These are phyloP conservation scores for Silybum marianum DNA, from an alignment of 129 eudicot genomes.

Conservation along the genomic window DNA sequence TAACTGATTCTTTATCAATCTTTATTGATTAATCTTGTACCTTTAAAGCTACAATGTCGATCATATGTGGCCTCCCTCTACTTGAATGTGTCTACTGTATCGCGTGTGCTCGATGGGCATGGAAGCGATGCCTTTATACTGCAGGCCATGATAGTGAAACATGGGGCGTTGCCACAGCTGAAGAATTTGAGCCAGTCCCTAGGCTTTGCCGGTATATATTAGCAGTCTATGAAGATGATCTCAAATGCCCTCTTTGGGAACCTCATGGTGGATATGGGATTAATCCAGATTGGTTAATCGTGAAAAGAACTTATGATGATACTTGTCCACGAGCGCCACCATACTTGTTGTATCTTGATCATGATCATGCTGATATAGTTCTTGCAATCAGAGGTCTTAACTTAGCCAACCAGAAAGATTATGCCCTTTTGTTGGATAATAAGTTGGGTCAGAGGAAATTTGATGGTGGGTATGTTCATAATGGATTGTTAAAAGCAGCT, in stretches of 20 bases:
- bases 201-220: slow-evolving; percentile 79
- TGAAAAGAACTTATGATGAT: slow-evolving; percentile 61
- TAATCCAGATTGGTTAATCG: slow-evolving; percentile 68
- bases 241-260: slow-evolving; percentile 66
- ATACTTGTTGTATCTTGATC: slow-evolving; percentile 77
- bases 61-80: slow-evolving; percentile 80
- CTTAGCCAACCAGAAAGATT: slow-evolving; percentile 81
- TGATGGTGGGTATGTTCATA: slow-evolving; percentile 97
- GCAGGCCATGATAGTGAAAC: slow-evolving; percentile 91
- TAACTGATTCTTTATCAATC: background rate
- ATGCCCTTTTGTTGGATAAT: slow-evolving; percentile 77
- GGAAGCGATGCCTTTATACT: slow-evolving; percentile 82
- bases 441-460: slow-evolving; percentile 84
- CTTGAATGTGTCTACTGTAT: slow-evolving; percentile 88
- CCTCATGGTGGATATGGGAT: slow-evolving; percentile 92
- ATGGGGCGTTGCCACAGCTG: slow-evolving; percentile 73
- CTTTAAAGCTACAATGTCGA: slow-evolving; percentile 56
- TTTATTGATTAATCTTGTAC: slow-evolving; percentile 3
- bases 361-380: slow-evolving; percentile 80
- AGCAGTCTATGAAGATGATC: slow-evolving; percentile 87
- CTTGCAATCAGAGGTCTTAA: slow-evolving; percentile 88
- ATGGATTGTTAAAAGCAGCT: slow-evolving; percentile 90
- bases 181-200: slow-evolving; percentile 94
- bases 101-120: slow-evolving; percentile 93
- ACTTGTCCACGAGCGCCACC: slow-evolving; percentile 69